Base-by-base conservation (phyloP, 2,329 filamentous ascomycete species). In the Endothia cerciana region DNA sequence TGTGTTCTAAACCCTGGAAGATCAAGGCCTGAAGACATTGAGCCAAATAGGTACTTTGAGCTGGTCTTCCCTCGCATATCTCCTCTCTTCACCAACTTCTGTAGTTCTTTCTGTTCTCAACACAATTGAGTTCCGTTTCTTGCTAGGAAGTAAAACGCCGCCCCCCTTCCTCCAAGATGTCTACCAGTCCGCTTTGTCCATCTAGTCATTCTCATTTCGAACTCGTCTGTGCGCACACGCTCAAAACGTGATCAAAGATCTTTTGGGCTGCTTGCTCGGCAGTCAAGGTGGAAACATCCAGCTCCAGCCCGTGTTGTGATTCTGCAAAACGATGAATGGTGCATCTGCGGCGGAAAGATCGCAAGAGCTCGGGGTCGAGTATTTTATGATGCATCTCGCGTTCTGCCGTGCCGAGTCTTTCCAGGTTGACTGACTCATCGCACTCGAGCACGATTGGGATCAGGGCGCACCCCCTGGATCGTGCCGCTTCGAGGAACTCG, bases 191-290 rank as follows among this genome's bases (percentile, higher is more conserved):
- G 40, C 4, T 43, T 43, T 43, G 33, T 36, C 33, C 33, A 19
- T 43, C 17, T 43, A 17, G 13, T 17, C 13, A 15, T 17, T 75
- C 55, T 43, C 41, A 43, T 43, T 43, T 19, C 13, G 17, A 43
- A 43, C 15, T 73, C 62, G 41, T 19, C 15, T 19, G 6, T 43
- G 17, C 5, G 41, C 15, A 19, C 19, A 43, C 15, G 41, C 15
- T 43, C 17, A 43, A 43, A 43, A 43, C 17, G 41, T 43, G 41
- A 43, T 43, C 41, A 43, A 19, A 43, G 2, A 43, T 43, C 41
- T 19, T 43, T 43, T 43, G 41, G 15, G 41, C 41, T 43, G 41
- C 41, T 43, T 43, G 41, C 41, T 43, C 41, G 3, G 41, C 41
- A 15, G 41, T 43, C 41, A 43, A 19, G 17, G 41, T 19, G 17